Evolutionary conservation across 352 stramenopile genomes (phyloP), one percentile per base, ranked within the genome.

Genomic region (Pythium volutum): DNA sequence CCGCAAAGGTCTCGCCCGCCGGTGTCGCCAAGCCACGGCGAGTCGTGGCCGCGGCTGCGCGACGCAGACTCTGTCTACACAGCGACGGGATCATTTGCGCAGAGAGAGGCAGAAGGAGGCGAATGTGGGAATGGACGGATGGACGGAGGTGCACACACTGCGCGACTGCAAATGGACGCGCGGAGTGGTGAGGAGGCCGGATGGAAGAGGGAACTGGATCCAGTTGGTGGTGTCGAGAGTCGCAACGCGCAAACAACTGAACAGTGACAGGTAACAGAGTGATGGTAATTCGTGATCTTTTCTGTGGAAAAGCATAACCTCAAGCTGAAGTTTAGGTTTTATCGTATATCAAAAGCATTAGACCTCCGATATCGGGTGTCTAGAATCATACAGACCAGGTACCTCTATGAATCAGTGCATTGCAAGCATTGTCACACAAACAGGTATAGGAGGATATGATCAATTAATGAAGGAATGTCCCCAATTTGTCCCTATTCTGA

Each of bases 41-140:
- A 22, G 57, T 56, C 20, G 55, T 36, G 15, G 51, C 22, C 11
- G 62, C 14, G 18, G 69, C 50, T 10, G 36, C 36, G 36, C 65
- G 53, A 45, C 57, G 54, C 62, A 64, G 31, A 34, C 62, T 65
- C 23, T 61, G 66, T 60, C 73, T 73, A 47, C 73, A 59, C 39
- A 75, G 64, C 34, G 70, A 62, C 23, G 64, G 60, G 69, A 87
- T 60, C 77, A 87, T 87, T 41, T 27, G 55, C n/a, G n/a, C n/a
- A n/a, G 59, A 16, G 7, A 14, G 34, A 43, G 14, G 47, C 11
- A 22, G 45, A 23, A 20, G 33, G 48, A 52, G 22, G 14, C 16
- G 53, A 16, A 31, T 43, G 36, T 10, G n/a, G 36, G 15, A 58
- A 59, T 62, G 46, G 26, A 27, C 22, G 18, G 23, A 31, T 25